A percentile compares a stretch with the other conserved stretches of the same genome.
Conservation (phyloP, 768 basidiomycete species). For the Agaricus blazei region DNA sequence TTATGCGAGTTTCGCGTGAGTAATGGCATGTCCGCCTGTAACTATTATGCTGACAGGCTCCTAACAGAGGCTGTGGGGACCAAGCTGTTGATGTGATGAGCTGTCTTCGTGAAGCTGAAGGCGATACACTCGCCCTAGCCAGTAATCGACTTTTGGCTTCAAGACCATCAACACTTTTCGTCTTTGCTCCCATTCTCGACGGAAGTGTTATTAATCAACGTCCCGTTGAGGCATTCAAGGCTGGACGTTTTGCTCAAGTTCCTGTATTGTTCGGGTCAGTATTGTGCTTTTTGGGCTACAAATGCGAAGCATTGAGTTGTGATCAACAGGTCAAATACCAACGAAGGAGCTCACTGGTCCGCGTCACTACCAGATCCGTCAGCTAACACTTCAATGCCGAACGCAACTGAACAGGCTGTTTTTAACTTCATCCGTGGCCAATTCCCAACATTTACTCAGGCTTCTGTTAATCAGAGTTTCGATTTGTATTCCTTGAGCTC, state of each 20-base stretch:
- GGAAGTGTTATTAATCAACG: conserved; percentile 27
- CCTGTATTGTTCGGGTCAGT: conserved; percentile 32
- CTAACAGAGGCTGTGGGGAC: conserved; percentile 22
- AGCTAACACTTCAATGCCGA: conserved; percentile 34
- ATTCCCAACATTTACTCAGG: conserved; percentile 24
- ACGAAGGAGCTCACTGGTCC: conserved; percentile 39
- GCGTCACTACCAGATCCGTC: conserved; percentile 24
- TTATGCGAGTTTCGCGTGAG: conserved; percentile 32
- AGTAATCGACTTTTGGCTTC: conserved; percentile 24
- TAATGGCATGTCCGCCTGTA: background rate
- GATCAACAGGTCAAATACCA: conserved; percentile 26
- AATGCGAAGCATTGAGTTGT: background rate
- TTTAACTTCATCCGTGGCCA: conserved; percentile 38
- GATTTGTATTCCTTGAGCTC: conserved; percentile 28
- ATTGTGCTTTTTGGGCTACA: no score
- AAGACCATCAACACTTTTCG: conserved; percentile 27
- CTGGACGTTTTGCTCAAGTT: conserved; percentile 31
- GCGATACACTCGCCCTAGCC: conserved; percentile 24
- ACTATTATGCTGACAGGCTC: background rate
- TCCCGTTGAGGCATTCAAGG: conserved; percentile 34
- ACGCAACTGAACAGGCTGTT: conserved; percentile 32
- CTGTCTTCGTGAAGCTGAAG: conserved; percentile 28
- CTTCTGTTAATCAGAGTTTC: conserved; percentile 25
- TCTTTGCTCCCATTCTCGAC: conserved; percentile 35
- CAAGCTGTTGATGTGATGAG: conserved; percentile 18